Percentiles rank a stretch among this genome's conserved stretches.
These are phyloP conservation scores for Jamesozyma spencerorum DNA, from an alignment of 805 yeast species.

Conservation along the genomic window DNA sequence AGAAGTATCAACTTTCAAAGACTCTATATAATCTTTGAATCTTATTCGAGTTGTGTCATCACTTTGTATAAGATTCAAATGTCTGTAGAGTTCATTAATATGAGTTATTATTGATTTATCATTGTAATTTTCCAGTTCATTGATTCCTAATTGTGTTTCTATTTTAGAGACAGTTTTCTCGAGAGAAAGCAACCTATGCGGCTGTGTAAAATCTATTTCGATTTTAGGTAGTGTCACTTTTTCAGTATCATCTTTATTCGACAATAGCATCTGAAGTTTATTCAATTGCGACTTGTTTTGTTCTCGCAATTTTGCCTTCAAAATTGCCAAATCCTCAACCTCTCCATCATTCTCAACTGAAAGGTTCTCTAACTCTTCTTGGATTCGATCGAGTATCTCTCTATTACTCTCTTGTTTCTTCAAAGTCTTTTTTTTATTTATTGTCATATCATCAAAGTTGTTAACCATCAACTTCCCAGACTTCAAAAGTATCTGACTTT, in stretches of 20 bases:
- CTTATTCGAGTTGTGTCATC: conserved; percentile 8
- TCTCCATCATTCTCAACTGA: background rate
- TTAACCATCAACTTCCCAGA: background rate
- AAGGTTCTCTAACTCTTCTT: background rate
- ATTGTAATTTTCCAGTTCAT: conserved; percentile 5
- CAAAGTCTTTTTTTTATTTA: background rate
- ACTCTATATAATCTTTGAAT: background rate
- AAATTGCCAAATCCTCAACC: background rate
- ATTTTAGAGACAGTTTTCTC: conserved; percentile 17
- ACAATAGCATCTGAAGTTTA: background rate
- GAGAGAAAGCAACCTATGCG: conserved; percentile 7
- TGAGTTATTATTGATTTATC: conserved; percentile 13
- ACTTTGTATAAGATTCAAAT: conserved; percentile 21
- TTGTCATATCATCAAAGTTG: background rate
- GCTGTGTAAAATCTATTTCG: conserved; percentile 7
- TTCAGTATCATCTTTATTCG: background rate
- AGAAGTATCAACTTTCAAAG: background rate
- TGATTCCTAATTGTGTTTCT: conserved; percentile 12
- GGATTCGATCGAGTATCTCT: background rate
- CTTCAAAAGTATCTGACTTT: background rate
- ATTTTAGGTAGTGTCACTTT: conserved; percentile 1
- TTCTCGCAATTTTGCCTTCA: background rate
- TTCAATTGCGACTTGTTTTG: background rate
- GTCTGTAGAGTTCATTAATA: conserved; percentile 26
- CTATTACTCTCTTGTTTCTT: background rate